phyloP scores from a whole-genome alignment of 2,329 filamentous ascomycete genomes.

The Penicillium sp. region DNA sequence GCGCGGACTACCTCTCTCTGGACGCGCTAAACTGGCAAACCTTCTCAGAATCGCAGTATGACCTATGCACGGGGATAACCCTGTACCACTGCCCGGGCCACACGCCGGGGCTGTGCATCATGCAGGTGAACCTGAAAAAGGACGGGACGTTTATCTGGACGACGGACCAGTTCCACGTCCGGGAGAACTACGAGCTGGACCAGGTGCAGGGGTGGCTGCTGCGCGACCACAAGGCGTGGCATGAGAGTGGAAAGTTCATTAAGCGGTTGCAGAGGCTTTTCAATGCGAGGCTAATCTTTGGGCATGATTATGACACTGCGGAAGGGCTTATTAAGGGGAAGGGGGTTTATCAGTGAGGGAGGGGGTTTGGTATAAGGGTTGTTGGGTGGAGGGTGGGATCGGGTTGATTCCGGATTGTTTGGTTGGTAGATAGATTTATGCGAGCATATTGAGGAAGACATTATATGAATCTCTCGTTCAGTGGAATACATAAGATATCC shows the following conservation, averaged over 20 bases:
- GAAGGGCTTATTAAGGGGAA: not conserved
- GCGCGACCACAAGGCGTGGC: constrained; percentile 46
- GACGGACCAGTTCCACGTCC: constrained; percentile 46
- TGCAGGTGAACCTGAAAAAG: constrained; percentile 43
- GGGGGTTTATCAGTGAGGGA: not conserved
- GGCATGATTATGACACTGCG: constrained; percentile 31
- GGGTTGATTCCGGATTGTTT: too few species aligned
- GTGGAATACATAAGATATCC: too few species aligned
- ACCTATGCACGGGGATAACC: constrained; percentile 48
- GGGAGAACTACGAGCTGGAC: constrained; percentile 44
- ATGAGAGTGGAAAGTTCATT: constrained; percentile 41
- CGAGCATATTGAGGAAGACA: too few species aligned
- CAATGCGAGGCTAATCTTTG: constrained; percentile 38
- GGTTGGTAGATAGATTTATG: too few species aligned
- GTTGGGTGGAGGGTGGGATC: too few species aligned
- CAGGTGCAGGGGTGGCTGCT: constrained; percentile 44
- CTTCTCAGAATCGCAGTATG: constrained; percentile 45
- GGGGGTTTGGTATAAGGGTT: not conserved
- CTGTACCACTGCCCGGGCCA: constrained; percentile 44
- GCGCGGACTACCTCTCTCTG: constrained; percentile 39
- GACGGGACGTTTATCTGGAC: constrained; percentile 48
- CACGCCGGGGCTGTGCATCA: constrained; percentile 41
- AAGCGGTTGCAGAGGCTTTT: constrained; percentile 35
- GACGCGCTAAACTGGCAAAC: constrained; percentile 49
- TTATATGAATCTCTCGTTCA: too few species aligned